A percentile compares a stretch with the other conserved stretches of the same genome.
These are phyloP conservation scores for Fusarium buxicola DNA, from an alignment of 2,329 filamentous ascomycete genomes.

Conservation along the genomic window DNA sequence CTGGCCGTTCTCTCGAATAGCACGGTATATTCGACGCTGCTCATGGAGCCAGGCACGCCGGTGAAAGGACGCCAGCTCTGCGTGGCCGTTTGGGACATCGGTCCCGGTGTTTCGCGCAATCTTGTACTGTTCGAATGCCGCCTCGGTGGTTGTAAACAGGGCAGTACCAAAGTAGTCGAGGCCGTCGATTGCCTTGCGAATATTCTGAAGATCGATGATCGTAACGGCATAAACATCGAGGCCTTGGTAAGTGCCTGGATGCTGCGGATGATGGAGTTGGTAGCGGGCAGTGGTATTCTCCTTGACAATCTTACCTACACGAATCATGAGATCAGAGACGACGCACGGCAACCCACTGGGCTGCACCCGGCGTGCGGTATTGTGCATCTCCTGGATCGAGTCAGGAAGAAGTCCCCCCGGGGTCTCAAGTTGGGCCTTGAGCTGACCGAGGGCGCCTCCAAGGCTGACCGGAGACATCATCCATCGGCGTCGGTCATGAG, in stretches of 20 bases:
- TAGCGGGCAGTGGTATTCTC: background rate
- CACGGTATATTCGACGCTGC: constrained; percentile 1
- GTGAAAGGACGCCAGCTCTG: background rate
- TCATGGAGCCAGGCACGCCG: background rate
- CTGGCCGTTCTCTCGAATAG: too few species aligned
- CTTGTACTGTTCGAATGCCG: background rate
- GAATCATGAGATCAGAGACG: background rate
- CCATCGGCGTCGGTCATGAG: background rate
- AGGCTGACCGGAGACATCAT: background rate
- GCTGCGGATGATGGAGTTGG: background rate
- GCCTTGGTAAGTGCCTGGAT: background rate
- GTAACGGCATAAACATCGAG: background rate
- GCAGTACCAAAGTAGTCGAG: background rate
- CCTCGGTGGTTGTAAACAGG: background rate
- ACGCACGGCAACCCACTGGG: background rate
- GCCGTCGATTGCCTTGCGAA: background rate
- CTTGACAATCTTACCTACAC: background rate
- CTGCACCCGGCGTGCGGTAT: background rate
- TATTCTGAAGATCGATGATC: background rate
- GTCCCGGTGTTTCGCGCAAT: background rate
- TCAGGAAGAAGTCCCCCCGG: background rate
- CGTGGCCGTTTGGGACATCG: background rate
- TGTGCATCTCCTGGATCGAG: background rate
- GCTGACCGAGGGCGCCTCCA: background rate
- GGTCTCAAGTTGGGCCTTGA: background rate